A percentile compares a stretch with the other conserved stretches of the same genome.
These are phyloP conservation scores for Forsythia suspensa DNA, from an alignment of 257 asterid genomes.

Conservation along the genomic window DNA sequence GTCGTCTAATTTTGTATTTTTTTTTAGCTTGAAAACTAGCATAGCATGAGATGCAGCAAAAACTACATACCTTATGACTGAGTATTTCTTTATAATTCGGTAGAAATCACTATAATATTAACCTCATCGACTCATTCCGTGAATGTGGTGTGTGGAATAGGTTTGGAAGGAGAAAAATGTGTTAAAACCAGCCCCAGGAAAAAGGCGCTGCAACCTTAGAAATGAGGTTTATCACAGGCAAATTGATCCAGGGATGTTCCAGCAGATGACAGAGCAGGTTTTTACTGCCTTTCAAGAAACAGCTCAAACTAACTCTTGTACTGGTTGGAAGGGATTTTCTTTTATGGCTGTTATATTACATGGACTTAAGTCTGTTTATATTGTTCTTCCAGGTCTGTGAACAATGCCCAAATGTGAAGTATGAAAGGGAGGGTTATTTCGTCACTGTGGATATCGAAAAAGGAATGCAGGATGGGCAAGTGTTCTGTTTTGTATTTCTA, in stretches of 20 bases:
- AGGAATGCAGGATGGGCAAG: conserved; percentile 97
- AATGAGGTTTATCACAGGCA: conserved; percentile 96
- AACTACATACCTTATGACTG: neutral
- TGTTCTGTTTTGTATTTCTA: neutral
- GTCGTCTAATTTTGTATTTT: neutral
- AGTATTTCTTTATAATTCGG: neutral
- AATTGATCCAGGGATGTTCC: conserved; percentile 99
- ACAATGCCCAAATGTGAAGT: conserved; percentile 92
- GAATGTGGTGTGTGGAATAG: conserved; percentile 33
- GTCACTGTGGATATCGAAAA: conserved; percentile 95
- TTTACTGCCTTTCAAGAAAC: neutral
- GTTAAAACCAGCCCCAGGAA: conserved; percentile 91
- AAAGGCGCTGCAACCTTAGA: conserved; percentile 96
- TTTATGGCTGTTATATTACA: neutral
- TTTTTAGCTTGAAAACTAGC: neutral
- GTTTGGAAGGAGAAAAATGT: conserved; percentile 97
- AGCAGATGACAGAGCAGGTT: conserved; percentile 99
- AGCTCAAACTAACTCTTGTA: neutral
- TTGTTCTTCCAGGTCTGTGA: conserved; percentile 77
- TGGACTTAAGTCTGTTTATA: neutral
- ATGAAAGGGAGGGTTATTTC: conserved; percentile 89
- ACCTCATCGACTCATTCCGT: conserved; percentile 4
- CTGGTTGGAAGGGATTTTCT: neutral
- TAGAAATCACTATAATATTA: conserved; percentile 7
- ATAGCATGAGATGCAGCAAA: neutral